Evolutionary conservation across 305 asterid species (phyloP).

Genomic region (Fraxinus paxiana): DNA sequence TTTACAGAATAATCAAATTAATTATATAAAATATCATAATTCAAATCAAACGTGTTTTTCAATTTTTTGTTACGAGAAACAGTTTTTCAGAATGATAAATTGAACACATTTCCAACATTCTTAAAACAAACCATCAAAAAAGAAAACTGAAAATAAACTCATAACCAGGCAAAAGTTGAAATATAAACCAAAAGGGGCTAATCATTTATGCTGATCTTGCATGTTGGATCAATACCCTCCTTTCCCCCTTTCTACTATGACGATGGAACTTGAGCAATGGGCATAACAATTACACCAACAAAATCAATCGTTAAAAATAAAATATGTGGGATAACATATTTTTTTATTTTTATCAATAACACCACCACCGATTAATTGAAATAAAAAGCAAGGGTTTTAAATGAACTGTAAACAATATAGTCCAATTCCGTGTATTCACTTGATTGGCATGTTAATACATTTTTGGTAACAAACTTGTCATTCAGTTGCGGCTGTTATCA

Average conservation of each 20-base stretch:
- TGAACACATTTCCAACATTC: no score
- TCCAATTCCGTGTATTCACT: neutral
- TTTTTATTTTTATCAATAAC: neutral
- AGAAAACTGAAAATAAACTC: neutral
- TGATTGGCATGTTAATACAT: neutral
- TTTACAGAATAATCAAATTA: neutral
- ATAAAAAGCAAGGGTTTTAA: neutral
- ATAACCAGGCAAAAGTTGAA: neutral
- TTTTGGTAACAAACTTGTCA: neutral
- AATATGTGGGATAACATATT: neutral
- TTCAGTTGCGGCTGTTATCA: neutral
- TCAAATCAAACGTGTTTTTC: neutral
- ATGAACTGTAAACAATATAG: neutral
- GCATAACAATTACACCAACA: neutral
- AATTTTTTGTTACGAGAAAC: no score
- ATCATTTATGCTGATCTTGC: neutral
- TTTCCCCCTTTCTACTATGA: neutral
- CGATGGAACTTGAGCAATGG: neutral
- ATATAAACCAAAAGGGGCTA: neutral
- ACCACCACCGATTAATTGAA: neutral
- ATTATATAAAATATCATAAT: neutral
- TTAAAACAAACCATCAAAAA: no score
- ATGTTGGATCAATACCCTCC: neutral
- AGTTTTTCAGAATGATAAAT: no score
- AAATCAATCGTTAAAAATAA: neutral